These are phyloP conservation scores for Cephalotrichum gorgonifer DNA, from an alignment of 2,329 filamentous ascomycete genomes.

Conservation along the genomic window DNA sequence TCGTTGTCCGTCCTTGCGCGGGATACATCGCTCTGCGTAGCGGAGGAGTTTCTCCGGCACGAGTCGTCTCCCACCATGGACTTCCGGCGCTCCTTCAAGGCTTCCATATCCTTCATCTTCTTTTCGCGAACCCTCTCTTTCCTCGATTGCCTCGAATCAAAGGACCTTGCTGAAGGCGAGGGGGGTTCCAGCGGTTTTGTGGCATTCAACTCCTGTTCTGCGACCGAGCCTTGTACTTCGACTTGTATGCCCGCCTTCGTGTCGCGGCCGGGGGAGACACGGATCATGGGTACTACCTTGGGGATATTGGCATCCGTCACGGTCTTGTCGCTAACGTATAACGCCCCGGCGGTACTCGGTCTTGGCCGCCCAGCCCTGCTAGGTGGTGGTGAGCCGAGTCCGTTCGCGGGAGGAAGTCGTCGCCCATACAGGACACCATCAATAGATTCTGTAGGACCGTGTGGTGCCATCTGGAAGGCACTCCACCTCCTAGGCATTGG, in stretches of 20 bases:
- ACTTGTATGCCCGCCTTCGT: neutral
- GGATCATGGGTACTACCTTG: constrained; percentile 6
- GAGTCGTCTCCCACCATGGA: neutral
- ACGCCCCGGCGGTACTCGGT: neutral
- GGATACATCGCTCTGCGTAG: neutral
- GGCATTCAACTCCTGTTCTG: neutral
- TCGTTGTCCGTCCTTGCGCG: neutral
- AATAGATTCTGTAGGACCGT: neutral
- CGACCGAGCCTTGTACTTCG: neutral
- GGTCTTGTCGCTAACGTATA: neutral
- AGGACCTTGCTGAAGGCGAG: neutral
- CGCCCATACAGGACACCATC: constrained; percentile 1
- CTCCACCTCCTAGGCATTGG: constrained; percentile 1
- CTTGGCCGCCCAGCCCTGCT: neutral
- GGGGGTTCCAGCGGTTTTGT: neutral
- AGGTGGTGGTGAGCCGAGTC: neutral
- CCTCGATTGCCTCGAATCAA: constrained; percentile 7
- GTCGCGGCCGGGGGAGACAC: constrained; percentile 1
- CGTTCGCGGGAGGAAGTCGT: neutral
- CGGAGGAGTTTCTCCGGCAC: neutral
- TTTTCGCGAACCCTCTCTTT: constrained; percentile 26
- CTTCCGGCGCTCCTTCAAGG: constrained; percentile 13
- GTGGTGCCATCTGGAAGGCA: neutral
- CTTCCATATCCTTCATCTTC: constrained; percentile 29
- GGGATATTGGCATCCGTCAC: constrained; percentile 6